phyloP scores from a whole-genome alignment of 208 protist species.

The Trypanosoma brucei region DNA sequence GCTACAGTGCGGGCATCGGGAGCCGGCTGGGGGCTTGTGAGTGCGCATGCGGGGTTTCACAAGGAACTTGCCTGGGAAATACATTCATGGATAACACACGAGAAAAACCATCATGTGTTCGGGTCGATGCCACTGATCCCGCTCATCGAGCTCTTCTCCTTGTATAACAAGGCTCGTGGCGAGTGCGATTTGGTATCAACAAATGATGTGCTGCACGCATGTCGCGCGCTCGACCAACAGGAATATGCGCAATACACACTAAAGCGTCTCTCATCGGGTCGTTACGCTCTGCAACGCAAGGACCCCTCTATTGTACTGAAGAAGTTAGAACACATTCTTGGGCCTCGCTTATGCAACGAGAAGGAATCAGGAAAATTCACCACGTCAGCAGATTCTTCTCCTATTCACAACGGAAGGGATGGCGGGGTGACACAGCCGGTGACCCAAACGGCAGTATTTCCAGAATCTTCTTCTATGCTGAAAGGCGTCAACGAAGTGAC shows the following conservation, averaged over 20 bases:
- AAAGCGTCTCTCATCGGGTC: slow-evolving; percentile 60
- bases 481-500: slow-evolving; percentile 60
- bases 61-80: slow-evolving; percentile 61
- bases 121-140: slow-evolving; percentile 69
- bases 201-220: slow-evolving; percentile 66
- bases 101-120: slow-evolving; percentile 65
- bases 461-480: slow-evolving; percentile 24
- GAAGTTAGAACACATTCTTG: slow-evolving; percentile 42
- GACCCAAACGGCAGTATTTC: slow-evolving; percentile 33
- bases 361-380: background rate
- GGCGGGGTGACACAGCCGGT: slow-evolving; percentile 8
- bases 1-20: slow-evolving; percentile 34
- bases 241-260: slow-evolving; percentile 39
- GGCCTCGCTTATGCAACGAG: slow-evolving; percentile 40
- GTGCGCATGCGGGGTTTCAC: slow-evolving; percentile 33
- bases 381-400: no score
- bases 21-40: slow-evolving; percentile 7
- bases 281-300: slow-evolving; percentile 65
- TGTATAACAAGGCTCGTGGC: slow-evolving; percentile 83
- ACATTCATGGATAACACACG: slow-evolving; percentile 81
- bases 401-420: background rate
- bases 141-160: slow-evolving; percentile 76
- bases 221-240: slow-evolving; percentile 41
- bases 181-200: slow-evolving; percentile 70
- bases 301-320: slow-evolving; percentile 51